Evolutionary conservation across 495 filamentous ascomycete species (phyloP).

Genomic region (Chaetomidium leptoderma): DNA sequence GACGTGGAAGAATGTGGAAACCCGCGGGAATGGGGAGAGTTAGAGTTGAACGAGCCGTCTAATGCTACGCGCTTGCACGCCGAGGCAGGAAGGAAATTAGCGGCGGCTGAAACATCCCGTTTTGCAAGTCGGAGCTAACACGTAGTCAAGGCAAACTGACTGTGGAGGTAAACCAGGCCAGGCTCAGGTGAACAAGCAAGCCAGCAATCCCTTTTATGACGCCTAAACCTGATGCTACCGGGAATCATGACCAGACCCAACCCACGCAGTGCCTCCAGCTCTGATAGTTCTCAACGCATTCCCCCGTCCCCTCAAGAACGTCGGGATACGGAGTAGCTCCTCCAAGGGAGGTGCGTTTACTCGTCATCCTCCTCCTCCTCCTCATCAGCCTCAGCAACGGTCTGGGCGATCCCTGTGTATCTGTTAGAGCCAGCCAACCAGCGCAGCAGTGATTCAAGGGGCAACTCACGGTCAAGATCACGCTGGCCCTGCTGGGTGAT

Average conservation of each 20-base stretch:
- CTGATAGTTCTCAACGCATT: not conserved
- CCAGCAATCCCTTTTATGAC: constrained; percentile 38
- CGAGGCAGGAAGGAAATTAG: not conserved
- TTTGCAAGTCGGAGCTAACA: not conserved
- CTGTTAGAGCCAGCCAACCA: not conserved
- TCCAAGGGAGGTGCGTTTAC: constrained; percentile 33
- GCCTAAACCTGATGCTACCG: constrained; percentile 39
- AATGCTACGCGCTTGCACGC: not conserved
- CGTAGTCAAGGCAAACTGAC: constrained; percentile 5
- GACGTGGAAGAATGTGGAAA: not conserved
- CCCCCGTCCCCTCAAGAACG: not conserved
- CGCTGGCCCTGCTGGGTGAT: constrained; percentile 97
- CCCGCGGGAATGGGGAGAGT: not conserved
- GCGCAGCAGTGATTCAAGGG: not conserved
- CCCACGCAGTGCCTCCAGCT: constrained; percentile 19
- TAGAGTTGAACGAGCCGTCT: not conserved
- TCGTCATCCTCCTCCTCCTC: constrained; percentile 59
- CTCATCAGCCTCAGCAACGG: constrained; percentile 66
- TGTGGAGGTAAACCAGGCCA: constrained; percentile 15
- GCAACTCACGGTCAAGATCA: constrained; percentile 82
- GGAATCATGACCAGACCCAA: constrained; percentile 32
- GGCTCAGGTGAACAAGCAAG: constrained; percentile 31
- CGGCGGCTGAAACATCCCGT: not conserved
- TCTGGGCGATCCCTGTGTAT: constrained; percentile 61
- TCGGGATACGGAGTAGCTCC: constrained; percentile 3